Base-by-base conservation (phyloP, 1,284 basidiomycete species). In the Ceratobasidium sp. region DNA sequence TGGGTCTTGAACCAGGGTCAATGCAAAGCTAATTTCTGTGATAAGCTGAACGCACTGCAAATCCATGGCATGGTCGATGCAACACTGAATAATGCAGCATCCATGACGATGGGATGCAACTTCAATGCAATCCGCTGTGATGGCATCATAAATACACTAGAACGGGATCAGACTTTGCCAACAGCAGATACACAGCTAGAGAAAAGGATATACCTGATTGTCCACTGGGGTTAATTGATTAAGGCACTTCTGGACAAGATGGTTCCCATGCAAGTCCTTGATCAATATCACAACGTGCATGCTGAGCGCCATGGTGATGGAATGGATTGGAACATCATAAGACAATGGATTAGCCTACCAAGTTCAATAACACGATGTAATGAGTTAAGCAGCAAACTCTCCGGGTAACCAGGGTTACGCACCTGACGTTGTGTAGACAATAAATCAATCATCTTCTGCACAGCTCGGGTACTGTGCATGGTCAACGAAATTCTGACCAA, bases 401-500 rank as follows among this genome's bases (percentile, higher is more conserved):
- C 30, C 38, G 55, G 65, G 20, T 84, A 64, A 75, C 23, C 16
- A 52, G 6, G 81, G 78, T 80, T 80, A 91, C 92, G 89, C 87
- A 88, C 93, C 92, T 96, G 95, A 83, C 96, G 89, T 82, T 95
- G 92, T 78, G 95, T 96, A n/a, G 96, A 97, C 83, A 99, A 87
- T 87, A 98, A 99, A 86, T 99, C 98, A 81, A 99, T 98, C 96
- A 99, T 99, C 89, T 99, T 99, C 87, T 99, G 98, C 74, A 99
- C 98, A 35, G 98, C 98, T 79, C 98, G 92, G 52, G 98, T 99
- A 55, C 98, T 98, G 86, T 99, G 98, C 98, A 99, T 99, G 87
- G 99, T 99, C 82, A 99, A 89, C 60, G 96, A 98, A 84, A 99
- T 99, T 83, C 94, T 96, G 82, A 99, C 98, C 69, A 99, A 89